These are phyloP conservation scores for Bullera alba DNA, from an alignment of 768 basidiomycete species.

Conservation along the genomic window DNA sequence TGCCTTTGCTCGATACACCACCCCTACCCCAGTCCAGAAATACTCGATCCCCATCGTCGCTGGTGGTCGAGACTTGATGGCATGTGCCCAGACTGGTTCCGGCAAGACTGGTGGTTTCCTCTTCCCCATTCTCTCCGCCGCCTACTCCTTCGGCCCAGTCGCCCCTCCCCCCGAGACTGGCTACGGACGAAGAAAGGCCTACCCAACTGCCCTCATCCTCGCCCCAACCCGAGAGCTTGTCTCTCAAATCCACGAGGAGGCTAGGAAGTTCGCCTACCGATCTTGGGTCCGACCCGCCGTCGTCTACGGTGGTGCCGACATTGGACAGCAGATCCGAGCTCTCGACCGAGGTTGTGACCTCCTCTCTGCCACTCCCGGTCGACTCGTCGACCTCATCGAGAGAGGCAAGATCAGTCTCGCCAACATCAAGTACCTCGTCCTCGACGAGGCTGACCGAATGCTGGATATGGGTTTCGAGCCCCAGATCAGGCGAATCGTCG, in stretches of 20 bases:
- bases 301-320: constrained; percentile 98
- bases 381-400: constrained; percentile 96
- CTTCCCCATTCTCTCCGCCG: constrained; percentile 94
- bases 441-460: constrained; percentile 99
- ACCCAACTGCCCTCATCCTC: constrained; percentile 92
- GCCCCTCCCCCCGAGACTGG: constrained; percentile 56
- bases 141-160: constrained; percentile 74
- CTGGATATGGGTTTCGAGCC: constrained; percentile 99
- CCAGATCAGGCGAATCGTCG: constrained; percentile 94
- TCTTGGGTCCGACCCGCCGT: constrained; percentile 99
- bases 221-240: constrained; percentile 98
- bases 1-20: constrained; percentile 79
- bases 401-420: constrained; percentile 92
- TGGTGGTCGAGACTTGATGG: constrained; percentile 53
- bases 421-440: constrained; percentile 94
- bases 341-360: constrained; percentile 97
- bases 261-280: constrained; percentile 96
- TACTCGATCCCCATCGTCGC: constrained; percentile 98
- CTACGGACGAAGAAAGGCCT: constrained; percentile 77
- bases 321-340: constrained; percentile 83
- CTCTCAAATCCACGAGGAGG: constrained; percentile 98
- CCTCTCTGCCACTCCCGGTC: constrained; percentile 92
- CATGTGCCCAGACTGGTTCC: constrained; percentile 79
- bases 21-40: constrained; percentile 98
- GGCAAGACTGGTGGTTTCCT: constrained; percentile 99